phyloP scores from a whole-genome alignment of 2,329 filamentous ascomycete species.

The Phialophora verrucosa region DNA sequence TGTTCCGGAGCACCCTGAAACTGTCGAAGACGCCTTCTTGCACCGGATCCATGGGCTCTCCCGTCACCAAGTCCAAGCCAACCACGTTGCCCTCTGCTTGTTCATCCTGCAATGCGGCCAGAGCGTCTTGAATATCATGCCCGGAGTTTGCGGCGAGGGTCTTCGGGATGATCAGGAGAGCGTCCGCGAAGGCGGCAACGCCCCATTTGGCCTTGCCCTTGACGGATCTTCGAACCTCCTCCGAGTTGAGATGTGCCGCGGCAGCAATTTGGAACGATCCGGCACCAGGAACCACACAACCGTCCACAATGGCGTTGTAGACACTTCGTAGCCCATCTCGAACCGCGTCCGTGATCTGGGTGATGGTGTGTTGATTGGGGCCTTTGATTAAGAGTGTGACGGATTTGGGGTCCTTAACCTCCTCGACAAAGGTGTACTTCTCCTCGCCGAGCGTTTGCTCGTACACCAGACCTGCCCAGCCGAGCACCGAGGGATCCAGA shows the following conservation, averaged over 20 bases:
- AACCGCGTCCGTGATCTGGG: slow-evolving; percentile 94
- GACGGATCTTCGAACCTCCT: slow-evolving; percentile 83
- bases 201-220: slow-evolving; percentile 99
- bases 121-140: slow-evolving; percentile 93
- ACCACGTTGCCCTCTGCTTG: slow-evolving; percentile 81
- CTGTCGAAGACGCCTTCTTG: slow-evolving; percentile 94
- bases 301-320: slow-evolving; percentile 99
- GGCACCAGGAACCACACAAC: slow-evolving; percentile 89
- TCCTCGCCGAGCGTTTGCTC: slow-evolving; percentile 98
- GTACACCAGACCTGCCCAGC: slow-evolving; percentile 95
- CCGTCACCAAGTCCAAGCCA: slow-evolving; percentile 83
- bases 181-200: slow-evolving; percentile 92
- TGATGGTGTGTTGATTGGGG: slow-evolving; percentile 94
- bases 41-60: slow-evolving; percentile 92
- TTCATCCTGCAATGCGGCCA: slow-evolving; percentile 87
- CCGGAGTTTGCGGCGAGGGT: slow-evolving; percentile 94
- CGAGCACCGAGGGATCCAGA: slow-evolving; percentile 81
- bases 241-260: slow-evolving; percentile 82
- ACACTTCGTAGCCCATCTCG: slow-evolving; percentile 93
- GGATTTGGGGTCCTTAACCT: slow-evolving; percentile 98
- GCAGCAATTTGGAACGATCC: slow-evolving; percentile 97
- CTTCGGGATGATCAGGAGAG: slow-evolving; percentile 94
- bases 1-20: slow-evolving; percentile 92
- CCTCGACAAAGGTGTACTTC: slow-evolving; percentile 98
- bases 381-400: slow-evolving; percentile 98